These are phyloP conservation scores for Neohortaea acidophila DNA, from an alignment of 495 filamentous ascomycete species.

Conservation along the genomic window DNA sequence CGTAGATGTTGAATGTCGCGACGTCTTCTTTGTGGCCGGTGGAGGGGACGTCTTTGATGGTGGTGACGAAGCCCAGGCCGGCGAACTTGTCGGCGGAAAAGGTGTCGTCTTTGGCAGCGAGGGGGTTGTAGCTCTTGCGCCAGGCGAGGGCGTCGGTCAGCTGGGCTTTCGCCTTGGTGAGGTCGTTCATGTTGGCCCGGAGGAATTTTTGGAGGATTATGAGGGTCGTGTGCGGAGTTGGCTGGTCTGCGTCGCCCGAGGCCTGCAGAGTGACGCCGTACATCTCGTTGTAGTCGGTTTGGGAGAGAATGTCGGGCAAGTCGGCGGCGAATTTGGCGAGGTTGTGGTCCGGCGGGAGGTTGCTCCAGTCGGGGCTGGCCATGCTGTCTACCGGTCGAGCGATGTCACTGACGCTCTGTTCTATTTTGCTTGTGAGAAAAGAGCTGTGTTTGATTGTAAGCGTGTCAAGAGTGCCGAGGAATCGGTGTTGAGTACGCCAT, in stretches of 20 bases:
- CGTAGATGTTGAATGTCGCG: conserved; percentile 77
- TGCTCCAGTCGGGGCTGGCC: conserved; percentile 1
- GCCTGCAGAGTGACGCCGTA: conserved; percentile 49
- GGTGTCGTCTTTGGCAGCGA: conserved; percentile 30
- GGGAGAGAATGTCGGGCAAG: conserved; percentile 30
- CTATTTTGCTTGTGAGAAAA: too few relatives aligned
- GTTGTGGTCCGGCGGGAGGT: conserved; percentile 15
- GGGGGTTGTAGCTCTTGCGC: conserved; percentile 49
- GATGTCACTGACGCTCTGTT: too few relatives aligned
- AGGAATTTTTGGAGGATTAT: conserved; percentile 84
- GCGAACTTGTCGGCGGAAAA: conserved; percentile 41
- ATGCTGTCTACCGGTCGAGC: too few relatives aligned
- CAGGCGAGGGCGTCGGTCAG: conserved; percentile 64
- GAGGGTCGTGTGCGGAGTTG: conserved; percentile 48
- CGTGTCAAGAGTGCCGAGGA: too few relatives aligned
- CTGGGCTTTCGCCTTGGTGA: conserved; percentile 56
- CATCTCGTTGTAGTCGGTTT: conserved; percentile 48
- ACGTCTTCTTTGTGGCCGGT: conserved; percentile 32
- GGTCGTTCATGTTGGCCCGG: conserved; percentile 65
- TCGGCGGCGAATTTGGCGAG: conserved; percentile 18
- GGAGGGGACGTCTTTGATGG: conserved; percentile 27
- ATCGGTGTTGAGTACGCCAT: too few relatives aligned
- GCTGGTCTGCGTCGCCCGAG: conserved; percentile 1
- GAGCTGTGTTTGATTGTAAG: too few relatives aligned
- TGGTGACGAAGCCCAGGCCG: conserved; percentile 40